These are phyloP conservation scores for Nannochloropsis gaditana DNA, from an alignment of 108 stramenopile species.

Conservation along the genomic window DNA sequence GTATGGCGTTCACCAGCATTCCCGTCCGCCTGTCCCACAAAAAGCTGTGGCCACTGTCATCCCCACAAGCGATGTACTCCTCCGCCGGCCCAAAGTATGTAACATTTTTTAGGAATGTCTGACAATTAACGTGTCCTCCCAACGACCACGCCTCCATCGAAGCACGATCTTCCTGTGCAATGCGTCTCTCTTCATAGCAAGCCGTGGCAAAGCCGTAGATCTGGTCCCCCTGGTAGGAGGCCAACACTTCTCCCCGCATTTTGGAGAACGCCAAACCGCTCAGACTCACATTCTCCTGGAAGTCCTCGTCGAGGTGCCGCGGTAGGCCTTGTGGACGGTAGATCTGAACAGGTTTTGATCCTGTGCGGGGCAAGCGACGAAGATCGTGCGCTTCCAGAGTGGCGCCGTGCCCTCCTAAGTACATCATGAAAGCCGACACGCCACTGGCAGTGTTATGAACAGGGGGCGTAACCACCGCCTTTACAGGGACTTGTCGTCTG, in stretches of 20 bases:
- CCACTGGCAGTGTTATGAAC: not conserved
- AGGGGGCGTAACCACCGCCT: not conserved
- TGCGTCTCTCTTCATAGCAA: not conserved
- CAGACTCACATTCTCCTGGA: not conserved
- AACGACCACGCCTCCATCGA: not conserved
- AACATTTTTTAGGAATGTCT: not conserved
- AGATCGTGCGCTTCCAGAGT: constrained; percentile 10
- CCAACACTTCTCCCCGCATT: not conserved
- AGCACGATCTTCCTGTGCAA: not conserved
- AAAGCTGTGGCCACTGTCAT: not conserved
- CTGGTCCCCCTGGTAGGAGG: constrained; percentile 8
- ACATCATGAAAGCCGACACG: not conserved
- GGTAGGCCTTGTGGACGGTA: constrained; percentile 14
- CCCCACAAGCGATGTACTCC: not conserved
- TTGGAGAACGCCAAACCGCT: not conserved
- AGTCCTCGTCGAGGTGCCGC: not conserved
- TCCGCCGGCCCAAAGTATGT: not conserved
- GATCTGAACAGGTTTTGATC: not conserved
- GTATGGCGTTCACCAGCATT: not conserved
- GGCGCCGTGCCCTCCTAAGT: not conserved
- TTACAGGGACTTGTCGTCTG: not conserved
- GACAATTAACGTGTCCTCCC: not conserved
- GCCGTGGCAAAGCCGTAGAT: not conserved
- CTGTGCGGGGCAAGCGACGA: not conserved
- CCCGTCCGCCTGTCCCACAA: not conserved